These are phyloP conservation scores for Coprinopsis cinerea DNA, from an alignment of 768 basidiomycete species.

Conservation along the genomic window DNA sequence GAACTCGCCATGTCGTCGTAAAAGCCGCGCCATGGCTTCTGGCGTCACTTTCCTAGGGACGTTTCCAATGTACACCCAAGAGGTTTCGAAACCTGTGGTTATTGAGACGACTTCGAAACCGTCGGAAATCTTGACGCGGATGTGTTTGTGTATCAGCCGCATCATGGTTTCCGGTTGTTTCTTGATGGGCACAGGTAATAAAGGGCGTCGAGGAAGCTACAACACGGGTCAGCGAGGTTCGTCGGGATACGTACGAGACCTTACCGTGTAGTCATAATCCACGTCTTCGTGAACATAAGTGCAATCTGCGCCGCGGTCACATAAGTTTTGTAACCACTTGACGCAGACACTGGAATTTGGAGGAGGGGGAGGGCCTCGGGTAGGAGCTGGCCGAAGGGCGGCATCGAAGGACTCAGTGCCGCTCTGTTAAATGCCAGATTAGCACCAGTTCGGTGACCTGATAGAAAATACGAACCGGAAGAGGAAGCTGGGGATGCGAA, in stretches of 20 bases:
- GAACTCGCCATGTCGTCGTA: conserved; percentile 44
- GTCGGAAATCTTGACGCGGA: conserved; percentile 46
- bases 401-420: too few relatives aligned
- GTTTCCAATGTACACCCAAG: conserved; percentile 50
- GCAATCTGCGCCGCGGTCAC: conserved; percentile 23
- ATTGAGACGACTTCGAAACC: conserved; percentile 57
- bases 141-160: conserved; percentile 37
- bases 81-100: conserved; percentile 65
- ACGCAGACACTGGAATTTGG: not conserved
- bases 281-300: conserved; percentile 25
- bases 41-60: conserved; percentile 34
- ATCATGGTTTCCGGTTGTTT: not conserved
- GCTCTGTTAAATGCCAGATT: too few relatives aligned
- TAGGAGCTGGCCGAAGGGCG: not conserved
- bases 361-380: not conserved
- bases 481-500: not conserved
- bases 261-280: conserved; percentile 25
- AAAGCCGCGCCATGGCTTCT: conserved; percentile 28
- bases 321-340: conserved; percentile 11
- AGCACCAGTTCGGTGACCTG: too few relatives aligned
- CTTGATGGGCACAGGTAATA: conserved; percentile 2
- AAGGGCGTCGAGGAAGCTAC: conserved; percentile 4
- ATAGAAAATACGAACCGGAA: not conserved
- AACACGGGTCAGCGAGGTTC: not conserved
- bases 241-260: conserved; percentile 1